Conservation (phyloP, 352 stramenopile genomes). For the Phytophthora sojae region DNA sequence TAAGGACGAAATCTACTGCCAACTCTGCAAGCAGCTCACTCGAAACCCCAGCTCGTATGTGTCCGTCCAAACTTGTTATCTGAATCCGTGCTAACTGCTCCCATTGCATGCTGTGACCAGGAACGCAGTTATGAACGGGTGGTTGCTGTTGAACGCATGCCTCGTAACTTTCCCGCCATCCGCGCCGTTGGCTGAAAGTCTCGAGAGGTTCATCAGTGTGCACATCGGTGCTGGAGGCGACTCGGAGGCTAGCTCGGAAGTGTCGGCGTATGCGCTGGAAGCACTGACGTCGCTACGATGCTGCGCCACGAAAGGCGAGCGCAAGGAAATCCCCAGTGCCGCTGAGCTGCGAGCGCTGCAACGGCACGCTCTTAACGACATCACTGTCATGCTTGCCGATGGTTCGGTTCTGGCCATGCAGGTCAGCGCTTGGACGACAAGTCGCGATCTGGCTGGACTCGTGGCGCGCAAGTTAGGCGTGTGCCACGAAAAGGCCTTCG, state of each 20-base stretch:
- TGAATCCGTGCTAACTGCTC: constrained; percentile 6
- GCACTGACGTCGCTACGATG: constrained; percentile 49
- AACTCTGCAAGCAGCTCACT: constrained; percentile 83
- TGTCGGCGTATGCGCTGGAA: constrained; percentile 54
- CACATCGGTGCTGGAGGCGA: constrained; percentile 36
- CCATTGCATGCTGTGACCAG: constrained; percentile 9
- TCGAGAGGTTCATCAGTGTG: constrained; percentile 61
- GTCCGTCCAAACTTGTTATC: background rate
- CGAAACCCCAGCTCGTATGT: constrained; percentile 60
- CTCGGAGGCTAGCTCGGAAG: constrained; percentile 27
- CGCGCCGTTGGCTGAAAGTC: constrained; percentile 48
- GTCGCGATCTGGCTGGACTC: constrained; percentile 48
- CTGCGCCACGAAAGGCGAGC: constrained; percentile 47
- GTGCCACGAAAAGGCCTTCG: constrained; percentile 55
- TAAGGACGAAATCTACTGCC: constrained; percentile 85
- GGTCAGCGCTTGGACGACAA: constrained; percentile 73
- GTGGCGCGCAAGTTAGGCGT: constrained; percentile 54
- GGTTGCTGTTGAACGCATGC: constrained; percentile 73
- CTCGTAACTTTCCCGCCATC: constrained; percentile 72
- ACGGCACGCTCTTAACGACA: constrained; percentile 49
- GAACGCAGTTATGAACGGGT: constrained; percentile 68
- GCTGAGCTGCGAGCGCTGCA: constrained; percentile 65
- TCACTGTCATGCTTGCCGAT: constrained; percentile 63
- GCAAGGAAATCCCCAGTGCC: constrained; percentile 68
- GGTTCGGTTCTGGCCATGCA: constrained; percentile 42